Percentiles rank a stretch among this genome's conserved stretches.
phyloP scores from a whole-genome alignment of 148 eudicot species.

The Diospyros lotus region DNA sequence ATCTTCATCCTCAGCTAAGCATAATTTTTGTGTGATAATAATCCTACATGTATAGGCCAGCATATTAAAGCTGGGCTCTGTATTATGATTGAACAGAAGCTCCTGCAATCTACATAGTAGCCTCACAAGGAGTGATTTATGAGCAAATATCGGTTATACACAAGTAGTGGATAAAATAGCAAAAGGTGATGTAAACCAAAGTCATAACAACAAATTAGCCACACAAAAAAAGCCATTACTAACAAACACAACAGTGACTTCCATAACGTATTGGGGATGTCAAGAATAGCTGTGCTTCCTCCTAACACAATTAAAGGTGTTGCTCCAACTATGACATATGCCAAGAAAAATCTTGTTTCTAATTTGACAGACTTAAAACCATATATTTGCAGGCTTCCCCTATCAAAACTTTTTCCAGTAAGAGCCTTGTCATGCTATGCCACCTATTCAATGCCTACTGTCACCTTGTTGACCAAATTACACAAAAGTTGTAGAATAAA shows the following conservation, averaged over 20 bases:
- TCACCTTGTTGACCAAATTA: background rate
- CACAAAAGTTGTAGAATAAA: background rate
- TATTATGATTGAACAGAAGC: background rate
- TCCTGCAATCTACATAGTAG: background rate
- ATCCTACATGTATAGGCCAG: background rate
- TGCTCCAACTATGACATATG: background rate
- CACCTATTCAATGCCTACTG: background rate
- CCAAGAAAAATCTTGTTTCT: background rate
- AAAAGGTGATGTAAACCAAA: background rate
- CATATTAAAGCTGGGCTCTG: background rate
- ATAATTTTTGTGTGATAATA: background rate
- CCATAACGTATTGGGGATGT: slow-evolving; percentile 2
- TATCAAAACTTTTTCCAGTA: background rate
- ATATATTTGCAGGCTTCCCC: background rate
- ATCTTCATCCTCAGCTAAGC: background rate
- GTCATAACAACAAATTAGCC: background rate
- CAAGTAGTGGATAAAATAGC: too few relatives aligned
- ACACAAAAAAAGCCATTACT: background rate
- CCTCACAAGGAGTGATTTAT: too few relatives aligned
- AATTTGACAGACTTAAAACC: background rate
- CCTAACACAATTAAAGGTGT: background rate
- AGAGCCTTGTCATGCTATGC: background rate
- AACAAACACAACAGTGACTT: background rate
- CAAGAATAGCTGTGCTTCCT: slow-evolving; percentile 1
- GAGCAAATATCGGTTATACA: too few relatives aligned